phyloP scores from a whole-genome alignment of 306 rosid species.

The Corylus heterophylla region DNA sequence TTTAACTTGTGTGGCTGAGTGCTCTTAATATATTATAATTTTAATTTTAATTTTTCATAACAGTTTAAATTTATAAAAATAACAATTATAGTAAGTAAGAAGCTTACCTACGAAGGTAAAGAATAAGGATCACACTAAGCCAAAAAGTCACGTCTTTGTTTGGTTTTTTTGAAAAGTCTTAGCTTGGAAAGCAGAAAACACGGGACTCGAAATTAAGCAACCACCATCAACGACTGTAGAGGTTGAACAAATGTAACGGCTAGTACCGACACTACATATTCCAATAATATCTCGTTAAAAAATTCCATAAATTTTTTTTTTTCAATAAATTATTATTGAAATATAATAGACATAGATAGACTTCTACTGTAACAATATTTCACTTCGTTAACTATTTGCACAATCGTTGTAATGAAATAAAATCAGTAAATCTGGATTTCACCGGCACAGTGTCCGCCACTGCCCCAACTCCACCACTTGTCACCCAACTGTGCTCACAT shows the following conservation, averaged over 20 bases:
- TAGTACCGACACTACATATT: neutral
- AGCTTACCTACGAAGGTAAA: neutral
- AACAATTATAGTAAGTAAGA: neutral
- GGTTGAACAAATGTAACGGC: neutral
- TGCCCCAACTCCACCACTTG: neutral
- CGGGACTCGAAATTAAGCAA: too few species aligned
- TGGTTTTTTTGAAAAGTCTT: too few species aligned
- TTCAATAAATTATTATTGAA: neutral
- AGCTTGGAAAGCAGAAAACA: too few species aligned
- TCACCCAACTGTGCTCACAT: neutral
- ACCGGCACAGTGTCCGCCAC: neutral
- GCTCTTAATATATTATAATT: too few species aligned
- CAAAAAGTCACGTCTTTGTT: too few species aligned
- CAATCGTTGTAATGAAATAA: neutral
- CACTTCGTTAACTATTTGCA: neutral
- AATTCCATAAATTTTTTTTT: neutral
- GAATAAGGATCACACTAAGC: neutral
- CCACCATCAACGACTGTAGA: neutral
- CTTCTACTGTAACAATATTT: neutral
- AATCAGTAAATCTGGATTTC: neutral
- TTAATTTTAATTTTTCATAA: too few species aligned
- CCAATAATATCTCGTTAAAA: neutral
- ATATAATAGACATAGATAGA: neutral
- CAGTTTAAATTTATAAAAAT: too few species aligned
- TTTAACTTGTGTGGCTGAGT: too few species aligned